Evolutionary conservation across 2,329 filamentous ascomycete genomes (phyloP).

Genomic region (Aureobasidium sp.): DNA sequence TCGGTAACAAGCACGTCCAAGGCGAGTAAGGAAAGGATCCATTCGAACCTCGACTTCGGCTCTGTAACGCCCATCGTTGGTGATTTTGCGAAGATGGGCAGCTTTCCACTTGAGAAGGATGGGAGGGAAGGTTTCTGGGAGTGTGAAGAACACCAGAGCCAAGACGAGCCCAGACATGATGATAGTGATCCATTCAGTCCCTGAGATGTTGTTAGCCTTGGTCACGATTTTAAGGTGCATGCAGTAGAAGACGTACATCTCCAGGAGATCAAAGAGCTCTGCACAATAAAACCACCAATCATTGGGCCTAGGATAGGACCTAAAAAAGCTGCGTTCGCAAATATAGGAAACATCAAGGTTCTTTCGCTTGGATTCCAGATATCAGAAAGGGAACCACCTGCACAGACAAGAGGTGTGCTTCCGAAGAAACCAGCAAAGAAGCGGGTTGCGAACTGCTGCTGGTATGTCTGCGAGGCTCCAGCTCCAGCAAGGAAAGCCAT

Average conservation of each 20-base stretch:
- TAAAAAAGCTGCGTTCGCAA: conserved; percentile 36
- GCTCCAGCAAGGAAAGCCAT: conserved; percentile 43
- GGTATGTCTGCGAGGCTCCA: conserved; percentile 39
- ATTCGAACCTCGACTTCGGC: conserved; percentile 38
- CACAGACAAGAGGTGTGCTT: conserved; percentile 37
- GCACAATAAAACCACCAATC: conserved; percentile 37
- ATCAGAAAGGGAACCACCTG: conserved; percentile 39
- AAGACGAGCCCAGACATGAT: conserved; percentile 20
- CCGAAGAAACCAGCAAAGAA: conserved; percentile 43
- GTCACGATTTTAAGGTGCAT: conserved; percentile 22
- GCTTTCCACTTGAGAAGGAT: conserved; percentile 27
- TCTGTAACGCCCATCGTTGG: conserved; percentile 37
- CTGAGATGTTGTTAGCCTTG: not conserved
- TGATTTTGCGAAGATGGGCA: conserved; percentile 20
- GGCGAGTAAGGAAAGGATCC: conserved; percentile 28
- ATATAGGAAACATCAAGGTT: conserved; percentile 42
- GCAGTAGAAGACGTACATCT: conserved; percentile 28
- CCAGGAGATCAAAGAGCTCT: conserved; percentile 32
- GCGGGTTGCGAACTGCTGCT: conserved; percentile 39
- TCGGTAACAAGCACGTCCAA: conserved; percentile 31
- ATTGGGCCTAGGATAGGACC: conserved; percentile 37
- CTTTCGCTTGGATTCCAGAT: conserved; percentile 41
- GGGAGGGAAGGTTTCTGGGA: conserved; percentile 43
- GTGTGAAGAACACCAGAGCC: conserved; percentile 28
- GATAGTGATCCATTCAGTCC: conserved; percentile 32